Evolutionary conservation across 192 early-diverging fungal genomes (phyloP).

Genomic region (Coemansia sp.): DNA sequence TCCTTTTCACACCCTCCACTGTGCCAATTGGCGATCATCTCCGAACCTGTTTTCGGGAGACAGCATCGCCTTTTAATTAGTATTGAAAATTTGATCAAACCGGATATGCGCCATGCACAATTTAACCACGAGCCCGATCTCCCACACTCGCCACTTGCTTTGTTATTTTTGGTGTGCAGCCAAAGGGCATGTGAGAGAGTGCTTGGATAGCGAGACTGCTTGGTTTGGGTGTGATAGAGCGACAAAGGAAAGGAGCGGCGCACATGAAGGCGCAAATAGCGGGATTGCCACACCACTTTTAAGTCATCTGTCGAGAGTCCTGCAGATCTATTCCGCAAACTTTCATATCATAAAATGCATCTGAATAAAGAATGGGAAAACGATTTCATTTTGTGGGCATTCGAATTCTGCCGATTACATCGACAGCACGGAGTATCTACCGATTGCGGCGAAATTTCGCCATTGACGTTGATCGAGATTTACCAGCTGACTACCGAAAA

Average conservation of each 20-base stretch:
- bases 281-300: neutral
- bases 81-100: neutral
- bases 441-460: neutral
- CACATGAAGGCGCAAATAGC: neutral
- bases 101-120: neutral
- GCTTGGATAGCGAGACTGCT: neutral
- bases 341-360: neutral
- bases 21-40: neutral
- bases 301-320: neutral
- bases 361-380: neutral
- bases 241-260: neutral
- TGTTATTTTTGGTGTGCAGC: neutral
- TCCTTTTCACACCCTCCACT: neutral
- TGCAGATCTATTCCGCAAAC: constrained; percentile 1
- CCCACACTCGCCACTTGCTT: neutral
- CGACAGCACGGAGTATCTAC: neutral
- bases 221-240: neutral
- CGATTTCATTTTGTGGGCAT: neutral
- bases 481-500: neutral
- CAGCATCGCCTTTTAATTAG: neutral
- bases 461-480: neutral
- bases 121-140: neutral
- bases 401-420: constrained; percentile 4
- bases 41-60: neutral
- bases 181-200: neutral